Base-by-base conservation (phyloP, 257 asterid species). In the Solanum corneliomulleri region DNA sequence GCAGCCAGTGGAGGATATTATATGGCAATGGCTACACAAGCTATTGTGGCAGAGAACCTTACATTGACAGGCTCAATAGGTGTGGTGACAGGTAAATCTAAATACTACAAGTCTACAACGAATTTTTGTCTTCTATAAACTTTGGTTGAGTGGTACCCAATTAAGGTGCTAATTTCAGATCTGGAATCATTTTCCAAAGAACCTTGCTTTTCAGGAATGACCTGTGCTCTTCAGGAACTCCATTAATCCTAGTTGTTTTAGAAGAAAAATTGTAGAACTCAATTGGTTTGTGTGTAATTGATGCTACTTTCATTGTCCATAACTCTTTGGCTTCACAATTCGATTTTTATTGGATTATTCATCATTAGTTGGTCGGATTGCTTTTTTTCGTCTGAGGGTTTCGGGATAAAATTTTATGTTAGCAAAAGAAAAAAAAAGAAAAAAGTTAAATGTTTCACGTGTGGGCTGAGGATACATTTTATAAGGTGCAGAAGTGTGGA, bases 1-100 rank as follows among this genome's bases (percentile, higher is more conserved):
- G 99, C 99, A 89, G 99, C 99, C 75, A 97, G 99, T 92, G 99
- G 99, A 88, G 99, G 99, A 88, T 97, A 94, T 87, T 97, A 97
- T 90, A 95, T 97, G 99, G 98, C 99, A 80, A 97, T 97, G 99
- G 99, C 96, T 76, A 92, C 99, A 9, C 90, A 90, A 84, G 85
- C 93, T 88, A 94, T 97, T 86, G 99, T 97, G 87, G 98, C 99
- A 18, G 99, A 97, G 91, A 91, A 93, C 85, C 99, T 97, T 64
- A 95, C 99, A 12, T 78, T 97, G 90, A 97, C 99, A 52, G 99
- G 99, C 89, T 97, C 99, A 64, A 97, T 97, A 87, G 99, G 99
- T 89, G 99, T 97, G 86, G 99, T 97, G 90, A 94, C 99, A 82
- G 99, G 99, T 95, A 88, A 89, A 76, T 23, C 78, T 88, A 27